Conservation (phyloP, 1,284 basidiomycete species). For the Wolfiporia cocos region DNA sequence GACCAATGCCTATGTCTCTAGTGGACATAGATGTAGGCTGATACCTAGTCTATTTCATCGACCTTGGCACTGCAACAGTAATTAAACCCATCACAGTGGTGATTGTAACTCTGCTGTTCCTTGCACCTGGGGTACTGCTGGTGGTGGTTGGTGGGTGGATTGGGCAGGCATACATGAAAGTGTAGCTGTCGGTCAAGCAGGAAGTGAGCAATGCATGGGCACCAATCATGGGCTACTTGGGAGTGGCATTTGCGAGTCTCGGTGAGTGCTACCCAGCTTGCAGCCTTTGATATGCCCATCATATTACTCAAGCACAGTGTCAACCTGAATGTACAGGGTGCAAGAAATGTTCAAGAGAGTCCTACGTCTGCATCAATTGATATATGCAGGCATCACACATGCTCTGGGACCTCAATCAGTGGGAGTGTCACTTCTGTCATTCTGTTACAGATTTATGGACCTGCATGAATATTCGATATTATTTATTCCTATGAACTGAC, state of each 20-base stretch:
- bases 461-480: no score
- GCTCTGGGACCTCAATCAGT: constrained; percentile 51
- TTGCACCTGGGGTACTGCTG: constrained; percentile 31
- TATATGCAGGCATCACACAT: constrained; percentile 40
- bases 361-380: constrained; percentile 38
- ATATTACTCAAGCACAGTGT: constrained; percentile 34
- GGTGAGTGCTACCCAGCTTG: constrained; percentile 25
- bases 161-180: constrained; percentile 52
- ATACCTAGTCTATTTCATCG: constrained; percentile 13
- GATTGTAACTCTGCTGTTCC: constrained; percentile 34
- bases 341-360: constrained; percentile 41
- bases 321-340: constrained; percentile 55
- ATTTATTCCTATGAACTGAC: no score
- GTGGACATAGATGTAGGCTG: constrained; percentile 29
- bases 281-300: not conserved
- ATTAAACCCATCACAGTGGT: constrained; percentile 36
- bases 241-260: constrained; percentile 59
- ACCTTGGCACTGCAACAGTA: constrained; percentile 24
- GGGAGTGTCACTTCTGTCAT: constrained; percentile 3
- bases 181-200: constrained; percentile 69
- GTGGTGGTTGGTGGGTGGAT: constrained; percentile 34
- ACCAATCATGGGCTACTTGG: constrained; percentile 61
- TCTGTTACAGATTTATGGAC: no score
- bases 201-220: constrained; percentile 60
- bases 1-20: constrained; percentile 4